Conservation (phyloP, 176 grass and related monocot species). For the Poa pratensis region DNA sequence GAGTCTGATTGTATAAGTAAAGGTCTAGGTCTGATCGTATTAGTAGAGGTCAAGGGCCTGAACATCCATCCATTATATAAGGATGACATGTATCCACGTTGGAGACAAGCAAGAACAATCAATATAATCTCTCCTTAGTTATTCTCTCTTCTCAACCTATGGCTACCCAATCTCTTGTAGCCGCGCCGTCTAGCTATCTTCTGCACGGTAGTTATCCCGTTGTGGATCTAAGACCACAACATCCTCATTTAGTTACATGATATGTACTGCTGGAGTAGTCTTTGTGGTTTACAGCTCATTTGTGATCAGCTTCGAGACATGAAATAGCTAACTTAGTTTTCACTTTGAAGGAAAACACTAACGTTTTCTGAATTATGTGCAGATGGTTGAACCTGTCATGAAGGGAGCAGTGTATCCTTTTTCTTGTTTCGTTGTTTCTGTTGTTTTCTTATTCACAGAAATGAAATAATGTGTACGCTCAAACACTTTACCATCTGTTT, state of each 20-base stretch:
- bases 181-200: too few relatives aligned
- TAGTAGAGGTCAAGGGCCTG: too few relatives aligned
- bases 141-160: too few relatives aligned
- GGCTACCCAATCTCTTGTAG: too few relatives aligned
- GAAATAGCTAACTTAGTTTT: conserved; percentile 18
- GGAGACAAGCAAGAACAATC: too few relatives aligned
- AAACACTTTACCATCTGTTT: conserved; percentile 6
- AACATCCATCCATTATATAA: too few relatives aligned
- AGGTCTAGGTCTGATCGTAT: too few relatives aligned
- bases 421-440: neutral
- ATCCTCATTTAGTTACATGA: conserved; percentile 3
- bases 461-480: neutral
- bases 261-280: conserved; percentile 8
- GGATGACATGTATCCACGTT: too few relatives aligned
- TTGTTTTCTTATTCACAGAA: conserved; percentile 13
- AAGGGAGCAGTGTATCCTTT: conserved; percentile 92
- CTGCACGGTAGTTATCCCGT: too few relatives aligned
- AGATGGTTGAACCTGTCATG: conserved; percentile 90
- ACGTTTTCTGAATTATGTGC: conserved; percentile 39
- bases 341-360: conserved; percentile 4
- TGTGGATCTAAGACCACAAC: too few relatives aligned
- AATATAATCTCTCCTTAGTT: too few relatives aligned
- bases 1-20: too few relatives aligned
- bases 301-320: neutral
- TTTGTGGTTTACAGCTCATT: neutral